Conservation (phyloP, 176 grass and related monocot species). For the Themeda triandra region DNA sequence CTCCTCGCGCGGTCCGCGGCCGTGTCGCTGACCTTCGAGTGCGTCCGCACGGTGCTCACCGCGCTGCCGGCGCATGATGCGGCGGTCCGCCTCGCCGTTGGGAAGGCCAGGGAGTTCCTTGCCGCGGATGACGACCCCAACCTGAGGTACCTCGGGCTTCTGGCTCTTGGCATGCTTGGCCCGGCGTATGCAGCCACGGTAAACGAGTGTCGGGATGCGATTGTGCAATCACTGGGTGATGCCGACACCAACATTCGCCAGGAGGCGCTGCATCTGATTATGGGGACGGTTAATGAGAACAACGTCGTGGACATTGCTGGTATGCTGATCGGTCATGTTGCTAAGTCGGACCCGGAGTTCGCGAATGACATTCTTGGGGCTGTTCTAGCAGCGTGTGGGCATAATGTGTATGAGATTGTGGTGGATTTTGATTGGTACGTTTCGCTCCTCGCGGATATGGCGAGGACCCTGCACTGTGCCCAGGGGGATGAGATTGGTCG, state of each 20-base stretch:
- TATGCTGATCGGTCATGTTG: constrained; percentile 59
- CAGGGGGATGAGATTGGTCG: constrained; percentile 75
- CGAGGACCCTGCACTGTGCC: constrained; percentile 62
- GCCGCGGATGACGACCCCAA: constrained; percentile 68
- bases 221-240: constrained; percentile 58
- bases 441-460: constrained; percentile 67
- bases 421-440: constrained; percentile 92
- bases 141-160: constrained; percentile 84
- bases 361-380: constrained; percentile 69
- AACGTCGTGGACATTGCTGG: constrained; percentile 56
- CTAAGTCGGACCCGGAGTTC: constrained; percentile 74
- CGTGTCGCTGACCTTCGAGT: constrained; percentile 85
- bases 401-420: constrained; percentile 74
- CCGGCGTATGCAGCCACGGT: constrained; percentile 45
- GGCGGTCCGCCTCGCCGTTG: constrained; percentile 60
- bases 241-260: constrained; percentile 62
- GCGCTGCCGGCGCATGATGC: constrained; percentile 47
- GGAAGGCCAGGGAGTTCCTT: constrained; percentile 75
- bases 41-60: constrained; percentile 63
- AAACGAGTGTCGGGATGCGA: constrained; percentile 46
- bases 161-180: constrained; percentile 63
- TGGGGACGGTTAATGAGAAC: constrained; percentile 45
- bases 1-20: constrained; percentile 55
- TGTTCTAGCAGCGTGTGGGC: constrained; percentile 62
- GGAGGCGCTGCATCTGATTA: constrained; percentile 63